A percentile compares a stretch with the other conserved stretches of the same genome.
Conservation (phyloP, 345 rosid species). For the Hypericum androsaemum region DNA sequence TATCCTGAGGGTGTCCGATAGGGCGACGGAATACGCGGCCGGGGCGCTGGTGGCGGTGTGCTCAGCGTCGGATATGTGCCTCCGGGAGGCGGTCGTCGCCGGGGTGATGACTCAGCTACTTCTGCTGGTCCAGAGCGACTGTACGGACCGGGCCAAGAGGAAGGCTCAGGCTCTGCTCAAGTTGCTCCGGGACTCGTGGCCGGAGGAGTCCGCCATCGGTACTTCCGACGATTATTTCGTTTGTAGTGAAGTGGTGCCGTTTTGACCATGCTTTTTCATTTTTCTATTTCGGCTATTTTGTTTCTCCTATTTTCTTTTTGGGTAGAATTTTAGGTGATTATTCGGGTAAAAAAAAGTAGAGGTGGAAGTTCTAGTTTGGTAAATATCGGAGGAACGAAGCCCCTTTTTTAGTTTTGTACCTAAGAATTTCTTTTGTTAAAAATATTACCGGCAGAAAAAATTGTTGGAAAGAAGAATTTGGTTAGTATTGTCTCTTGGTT, state of each 20-base stretch:
- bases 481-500: no score
- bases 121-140: conserved; percentile 80
- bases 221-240: conserved; percentile 51
- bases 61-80: conserved; percentile 58
- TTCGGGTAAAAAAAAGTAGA: not conserved
- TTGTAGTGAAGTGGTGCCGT: conserved; percentile 63
- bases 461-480: no score
- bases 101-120: conserved; percentile 80
- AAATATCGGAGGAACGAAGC: conserved; percentile 10
- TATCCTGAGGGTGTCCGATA: conserved; percentile 63
- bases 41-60: conserved; percentile 75
- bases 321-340: not conserved
- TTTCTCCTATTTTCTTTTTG: not conserved
- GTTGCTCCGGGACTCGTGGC: conserved; percentile 78
- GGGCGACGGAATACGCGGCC: conserved; percentile 93
- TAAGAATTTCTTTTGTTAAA: conserved; percentile 21
- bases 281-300: no score
- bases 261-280: conserved; percentile 25
- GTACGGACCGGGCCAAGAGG: conserved; percentile 94
- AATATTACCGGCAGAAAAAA: no score
- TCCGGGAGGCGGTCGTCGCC: conserved; percentile 71
- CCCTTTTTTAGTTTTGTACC: conserved; percentile 22
- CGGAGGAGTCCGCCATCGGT: conserved; percentile 35
- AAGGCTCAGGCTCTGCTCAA: conserved; percentile 89
- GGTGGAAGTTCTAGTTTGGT: conserved; percentile 22